Base-by-base conservation (phyloP, 2,329 filamentous ascomycete species). In the Pseudocercospora macadamiae region DNA sequence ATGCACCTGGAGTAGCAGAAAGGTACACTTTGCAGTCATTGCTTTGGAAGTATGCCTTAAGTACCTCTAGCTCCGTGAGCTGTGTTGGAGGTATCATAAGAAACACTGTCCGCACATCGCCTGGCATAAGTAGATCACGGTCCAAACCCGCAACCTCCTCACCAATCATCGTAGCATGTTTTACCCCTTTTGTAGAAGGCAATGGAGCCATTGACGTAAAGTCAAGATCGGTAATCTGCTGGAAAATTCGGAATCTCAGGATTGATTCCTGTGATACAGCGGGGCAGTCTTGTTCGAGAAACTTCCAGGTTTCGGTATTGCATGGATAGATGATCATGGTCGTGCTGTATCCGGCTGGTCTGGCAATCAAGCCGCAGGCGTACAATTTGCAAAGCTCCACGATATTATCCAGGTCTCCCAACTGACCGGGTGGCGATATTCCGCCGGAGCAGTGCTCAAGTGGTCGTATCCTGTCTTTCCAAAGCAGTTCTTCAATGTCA, bases 311-410 rank as follows among this genome's bases (percentile, higher is more conserved):
- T n/a, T 68, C 65, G 3, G 58, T 59, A 16, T 56, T 61, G 34
- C 60, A 57, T 9, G 70, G 67, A 48, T 70, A 70, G 9, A 72
- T 54, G 1, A 71, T 45, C 54, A 70, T 56, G 10, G 55, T 57
- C 19, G 61, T 65, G 2, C 52, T 36, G 14, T 60, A 49, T 5
- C 47, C 53, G 12, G 59, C 49, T 3, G 63, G 36, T 9, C 60
- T 42, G 1, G 66, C 65, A 5, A 68, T 34, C n/a, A 66, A 28
- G 23, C 61, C 67, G 28, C 56, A 57, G 6, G 53, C 61, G 19
- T 65, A 52, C n/a, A 64, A 16, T 39, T 65, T 68, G 42, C 67
- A 60, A 42, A 63, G 55, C 32, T 70, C 67, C 14, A 57, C 61
- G 4, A 70, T 34, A 18, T 34, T 39, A 18, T 56, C 48, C 10